Base-by-base conservation (phyloP, 2,329 filamentous ascomycete species). In the Amauroascus niger region DNA sequence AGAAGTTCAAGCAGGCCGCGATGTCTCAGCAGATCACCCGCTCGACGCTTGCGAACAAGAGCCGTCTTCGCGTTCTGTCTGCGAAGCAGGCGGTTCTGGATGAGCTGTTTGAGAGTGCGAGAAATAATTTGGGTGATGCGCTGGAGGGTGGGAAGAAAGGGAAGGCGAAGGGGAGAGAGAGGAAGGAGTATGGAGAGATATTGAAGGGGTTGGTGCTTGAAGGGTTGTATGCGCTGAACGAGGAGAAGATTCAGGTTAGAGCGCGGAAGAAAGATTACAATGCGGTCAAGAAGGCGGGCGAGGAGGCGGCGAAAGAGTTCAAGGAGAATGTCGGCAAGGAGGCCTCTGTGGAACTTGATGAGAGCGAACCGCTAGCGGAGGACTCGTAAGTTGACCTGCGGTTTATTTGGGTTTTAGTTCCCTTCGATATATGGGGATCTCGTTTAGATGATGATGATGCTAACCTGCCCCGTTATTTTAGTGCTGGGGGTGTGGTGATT, bases 1-100 rank as follows among this genome's bases (percentile, higher is more conserved):
- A 95, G 83, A 97, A 97, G 78, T 94, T 94, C 82, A 98, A 96
- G 79, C 87, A 95, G 75, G 91, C 93, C 65, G 82, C 86, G 77
- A 95, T 97, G 88, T 91, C 88, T 59, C 93, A 97, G 80, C 93
- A 98, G 77, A 97, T 97, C 76, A 95, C 90, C 60, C 87, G 87
- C 68, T 97, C 90, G 60, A 97, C 90, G 58, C 84, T 96, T 59
- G 81, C 90, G 74, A 98, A 98, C 80, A 95, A 95, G 79, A 93
- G 88, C 55, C 83, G 93, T 57, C 83, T 98, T 72, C 85, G 86
- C 69, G 85, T 98, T 53, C 83, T 98, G 55, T 80, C 80, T 59
- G 86, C 89, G 55, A 82, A 90, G 64, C 93, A 98, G 78, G 86
- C 91, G 73, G 76, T 98, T 65, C 81, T 98, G 63, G 88, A 98